Conservation (phyloP, 202 grass and related monocot species). For the Sporobolus alterniflorus region DNA sequence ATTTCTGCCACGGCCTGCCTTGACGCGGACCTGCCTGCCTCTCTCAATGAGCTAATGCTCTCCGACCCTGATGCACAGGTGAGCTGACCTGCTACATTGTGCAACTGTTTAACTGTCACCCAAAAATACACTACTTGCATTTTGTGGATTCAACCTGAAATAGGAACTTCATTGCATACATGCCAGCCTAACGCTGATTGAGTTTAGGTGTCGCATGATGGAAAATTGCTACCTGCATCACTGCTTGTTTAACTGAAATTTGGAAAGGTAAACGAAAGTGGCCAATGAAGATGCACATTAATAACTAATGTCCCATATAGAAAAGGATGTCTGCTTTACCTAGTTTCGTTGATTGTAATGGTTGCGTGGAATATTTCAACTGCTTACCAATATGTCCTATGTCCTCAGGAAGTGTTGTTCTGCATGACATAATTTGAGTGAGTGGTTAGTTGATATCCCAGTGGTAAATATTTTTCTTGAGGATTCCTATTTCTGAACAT, state of each 20-base stretch:
- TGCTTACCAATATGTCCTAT: background rate
- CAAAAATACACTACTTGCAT: background rate
- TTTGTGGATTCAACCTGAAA: constrained; percentile 27
- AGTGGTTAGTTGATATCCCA: background rate
- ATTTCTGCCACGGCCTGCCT: constrained; percentile 87
- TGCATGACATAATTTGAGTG: background rate
- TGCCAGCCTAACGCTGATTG: background rate
- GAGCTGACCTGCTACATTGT: background rate
- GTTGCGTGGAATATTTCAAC: background rate
- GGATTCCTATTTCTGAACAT: constrained; percentile 15
- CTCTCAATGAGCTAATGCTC: constrained; percentile 91
- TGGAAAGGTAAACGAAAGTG: background rate
- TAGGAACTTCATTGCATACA: background rate
- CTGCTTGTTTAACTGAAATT: background rate
- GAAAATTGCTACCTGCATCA: background rate
- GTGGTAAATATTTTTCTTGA: background rate
- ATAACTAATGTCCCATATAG: no score
- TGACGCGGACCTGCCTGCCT: constrained; percentile 86
- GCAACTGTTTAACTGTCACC: background rate
- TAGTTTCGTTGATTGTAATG: background rate
- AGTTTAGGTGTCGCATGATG: constrained; percentile 12
- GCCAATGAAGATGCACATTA: background rate
- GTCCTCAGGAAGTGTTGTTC: constrained; percentile 1
- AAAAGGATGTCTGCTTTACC: no score
- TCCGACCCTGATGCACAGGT: constrained; percentile 93